Percentiles rank a stretch among this genome's conserved stretches.
Evolutionary conservation across 192 early-diverging fungal genomes (phyloP).

Genomic region (Phycomyces nitens): DNA sequence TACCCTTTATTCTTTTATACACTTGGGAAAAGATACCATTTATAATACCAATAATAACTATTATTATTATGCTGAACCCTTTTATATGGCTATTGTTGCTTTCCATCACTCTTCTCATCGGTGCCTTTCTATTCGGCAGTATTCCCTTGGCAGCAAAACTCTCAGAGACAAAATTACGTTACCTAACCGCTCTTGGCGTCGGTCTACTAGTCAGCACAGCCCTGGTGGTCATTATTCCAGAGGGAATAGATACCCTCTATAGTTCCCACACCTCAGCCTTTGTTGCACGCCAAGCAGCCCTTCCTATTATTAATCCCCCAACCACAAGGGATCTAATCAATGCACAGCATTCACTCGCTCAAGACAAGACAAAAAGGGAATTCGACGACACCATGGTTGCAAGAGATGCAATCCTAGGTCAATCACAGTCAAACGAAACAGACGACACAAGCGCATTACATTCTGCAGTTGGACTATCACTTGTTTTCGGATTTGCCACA

Average conservation of each 20-base stretch:
- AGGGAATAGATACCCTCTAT: slow-evolving; percentile 89
- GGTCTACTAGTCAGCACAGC: slow-evolving; percentile 92
- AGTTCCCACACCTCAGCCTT: slow-evolving; percentile 17
- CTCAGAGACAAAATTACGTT: slow-evolving; percentile 64
- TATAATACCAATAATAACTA: background rate
- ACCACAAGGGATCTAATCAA: background rate
- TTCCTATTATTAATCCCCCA: background rate
- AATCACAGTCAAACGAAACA: background rate
- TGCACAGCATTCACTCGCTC: background rate
- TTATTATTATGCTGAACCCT: slow-evolving; percentile 49
- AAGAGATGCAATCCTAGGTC: background rate
- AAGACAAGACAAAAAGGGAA: background rate
- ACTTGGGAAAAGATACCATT: background rate
- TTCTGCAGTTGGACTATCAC: slow-evolving; percentile 72
- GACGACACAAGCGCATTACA: slow-evolving; percentile 34
- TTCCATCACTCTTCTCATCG: slow-evolving; percentile 74
- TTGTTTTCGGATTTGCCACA: slow-evolving; percentile 78
- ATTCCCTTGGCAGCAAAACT: slow-evolving; percentile 81
- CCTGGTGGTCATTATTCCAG: slow-evolving; percentile 90
- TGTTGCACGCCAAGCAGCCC: background rate
- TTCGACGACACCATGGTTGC: background rate
- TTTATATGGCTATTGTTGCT: slow-evolving; percentile 63
- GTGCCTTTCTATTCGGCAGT: slow-evolving; percentile 83
- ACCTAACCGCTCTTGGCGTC: slow-evolving; percentile 80
- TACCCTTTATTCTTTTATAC: background rate